These are phyloP conservation scores for Triangularia verruculosa DNA, from an alignment of 2,329 filamentous ascomycete species.

Conservation along the genomic window DNA sequence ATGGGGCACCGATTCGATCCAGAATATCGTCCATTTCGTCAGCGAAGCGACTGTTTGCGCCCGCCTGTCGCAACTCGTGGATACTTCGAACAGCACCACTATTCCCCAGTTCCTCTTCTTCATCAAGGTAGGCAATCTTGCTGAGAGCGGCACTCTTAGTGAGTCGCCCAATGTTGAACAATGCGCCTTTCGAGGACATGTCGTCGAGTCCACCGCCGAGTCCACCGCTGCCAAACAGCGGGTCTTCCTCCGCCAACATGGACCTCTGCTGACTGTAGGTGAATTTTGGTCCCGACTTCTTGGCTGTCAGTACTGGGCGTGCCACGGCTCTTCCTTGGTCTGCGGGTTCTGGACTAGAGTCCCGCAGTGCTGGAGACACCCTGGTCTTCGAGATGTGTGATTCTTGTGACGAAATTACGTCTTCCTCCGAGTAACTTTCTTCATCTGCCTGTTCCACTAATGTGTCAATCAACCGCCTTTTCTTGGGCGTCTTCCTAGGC, in stretches of 20 bases:
- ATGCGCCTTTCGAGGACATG: slow-evolving; percentile 18
- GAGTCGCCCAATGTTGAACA: slow-evolving; percentile 27
- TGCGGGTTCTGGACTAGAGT: slow-evolving; percentile 26
- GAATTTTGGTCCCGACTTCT: slow-evolving; percentile 37
- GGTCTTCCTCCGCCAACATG: slow-evolving; percentile 35
- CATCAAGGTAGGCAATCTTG: slow-evolving; percentile 41
- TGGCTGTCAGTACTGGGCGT: slow-evolving; percentile 26
- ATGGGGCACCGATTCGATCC: slow-evolving; percentile 56
- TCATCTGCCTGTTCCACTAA: slow-evolving; percentile 40
- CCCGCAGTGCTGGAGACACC: slow-evolving; percentile 11
- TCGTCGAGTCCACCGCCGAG: slow-evolving; percentile 24
- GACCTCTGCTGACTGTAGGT: slow-evolving; percentile 40
- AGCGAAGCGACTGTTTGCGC: slow-evolving; percentile 63
- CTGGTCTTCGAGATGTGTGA: slow-evolving; percentile 6
- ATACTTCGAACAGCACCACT: slow-evolving; percentile 58
- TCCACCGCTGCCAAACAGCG: slow-evolving; percentile 20
- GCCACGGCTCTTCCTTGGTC: slow-evolving; percentile 24
- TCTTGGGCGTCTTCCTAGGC: slow-evolving; percentile 11
- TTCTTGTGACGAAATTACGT: slow-evolving; percentile 22
- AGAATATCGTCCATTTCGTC: slow-evolving; percentile 65
- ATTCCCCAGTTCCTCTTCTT: slow-evolving; percentile 41
- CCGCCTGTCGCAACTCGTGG: slow-evolving; percentile 63
- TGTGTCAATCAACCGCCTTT: slow-evolving; percentile 42
- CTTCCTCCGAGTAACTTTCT: slow-evolving; percentile 33
- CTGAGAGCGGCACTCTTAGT: slow-evolving; percentile 26